Conservation (phyloP, 2,329 filamentous ascomycete genomes). For the Cryphonectria radicalis region DNA sequence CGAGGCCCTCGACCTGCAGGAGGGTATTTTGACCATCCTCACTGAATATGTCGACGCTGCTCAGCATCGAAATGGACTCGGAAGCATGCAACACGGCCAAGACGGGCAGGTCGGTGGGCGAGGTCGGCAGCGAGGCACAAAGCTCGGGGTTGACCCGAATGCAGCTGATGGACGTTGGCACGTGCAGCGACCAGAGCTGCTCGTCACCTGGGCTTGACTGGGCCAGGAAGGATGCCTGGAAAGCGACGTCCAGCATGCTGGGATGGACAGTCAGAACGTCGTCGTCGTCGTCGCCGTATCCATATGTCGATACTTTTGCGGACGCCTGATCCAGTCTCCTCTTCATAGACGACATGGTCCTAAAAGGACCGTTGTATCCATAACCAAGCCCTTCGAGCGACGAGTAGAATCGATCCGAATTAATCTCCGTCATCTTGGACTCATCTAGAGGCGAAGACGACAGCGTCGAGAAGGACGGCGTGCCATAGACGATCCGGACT, state of each 20-base stretch:
- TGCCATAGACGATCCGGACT: not conserved
- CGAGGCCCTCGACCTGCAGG: not conserved
- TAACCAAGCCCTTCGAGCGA: not conserved
- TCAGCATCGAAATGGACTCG: not conserved
- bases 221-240: not conserved
- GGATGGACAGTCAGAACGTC: not conserved
- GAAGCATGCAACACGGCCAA: not conserved
- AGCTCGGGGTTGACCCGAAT: conserved; percentile 8
- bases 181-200: not conserved
- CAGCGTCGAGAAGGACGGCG: not conserved
- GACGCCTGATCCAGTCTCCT: not conserved
- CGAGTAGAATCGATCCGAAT: not conserved
- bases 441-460: not conserved
- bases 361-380: not conserved
- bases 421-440: not conserved
- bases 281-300: not conserved
- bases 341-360: not conserved
- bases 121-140: not conserved
- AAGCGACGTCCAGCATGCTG: conserved; percentile 8
- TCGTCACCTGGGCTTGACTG: conserved; percentile 2
- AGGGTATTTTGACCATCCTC: not conserved
- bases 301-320: not conserved
- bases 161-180: not conserved
- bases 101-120: not conserved
- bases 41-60: not conserved